Base-by-base conservation (phyloP, 2,329 filamentous ascomycete genomes). In the Sclerotinia subarctica region DNA sequence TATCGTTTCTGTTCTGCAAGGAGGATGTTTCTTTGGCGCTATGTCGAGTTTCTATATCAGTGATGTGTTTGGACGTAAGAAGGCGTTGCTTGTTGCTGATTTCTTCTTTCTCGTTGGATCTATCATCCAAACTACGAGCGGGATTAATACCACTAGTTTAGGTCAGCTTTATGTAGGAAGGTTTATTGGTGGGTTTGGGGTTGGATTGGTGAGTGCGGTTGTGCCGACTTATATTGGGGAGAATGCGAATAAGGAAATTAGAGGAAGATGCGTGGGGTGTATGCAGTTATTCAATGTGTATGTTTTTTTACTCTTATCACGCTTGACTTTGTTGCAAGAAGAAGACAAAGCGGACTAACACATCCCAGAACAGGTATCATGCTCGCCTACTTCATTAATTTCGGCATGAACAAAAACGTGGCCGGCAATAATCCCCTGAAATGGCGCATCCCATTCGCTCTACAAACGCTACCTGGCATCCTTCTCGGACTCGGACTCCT, bases 1-100 rank as follows among this genome's bases (percentile, higher is more conserved):
- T n/a, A 73, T 91, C 66, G 88, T 90, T 29, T 89, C 88, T 10
- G 88, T 86, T 0, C 81, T 90, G 8, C 88, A 90, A 77, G 87
- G 85, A 56, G 88, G 88, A 63, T 88, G 86, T 69, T 90, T 90
- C 75, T 79, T 84, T 57, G 87, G 87, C 54, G 87, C 86, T 68
- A 81, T 90, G 71, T 69, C 85, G 64, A 83, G 77, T 24, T 71
- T 70, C 13, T 72, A 71, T 65, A 46, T 72, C 10, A 76, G 79
- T 10, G 79, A 81, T 63, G 76, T 67, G 26, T 69, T 63, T 53
- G 71, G 68, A 13, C 68, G 71, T 7, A 71, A 71, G 29, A 69
- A 62, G 19, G 68, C 65, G 2, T 29, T 69, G 13, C 52, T 68
- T 35, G 46, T 69, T 21, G 68, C 64, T 5, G 68, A 69, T 59